These are phyloP conservation scores for Phytophthora crassamura DNA, from an alignment of 352 stramenopile species.

Conservation along the genomic window DNA sequence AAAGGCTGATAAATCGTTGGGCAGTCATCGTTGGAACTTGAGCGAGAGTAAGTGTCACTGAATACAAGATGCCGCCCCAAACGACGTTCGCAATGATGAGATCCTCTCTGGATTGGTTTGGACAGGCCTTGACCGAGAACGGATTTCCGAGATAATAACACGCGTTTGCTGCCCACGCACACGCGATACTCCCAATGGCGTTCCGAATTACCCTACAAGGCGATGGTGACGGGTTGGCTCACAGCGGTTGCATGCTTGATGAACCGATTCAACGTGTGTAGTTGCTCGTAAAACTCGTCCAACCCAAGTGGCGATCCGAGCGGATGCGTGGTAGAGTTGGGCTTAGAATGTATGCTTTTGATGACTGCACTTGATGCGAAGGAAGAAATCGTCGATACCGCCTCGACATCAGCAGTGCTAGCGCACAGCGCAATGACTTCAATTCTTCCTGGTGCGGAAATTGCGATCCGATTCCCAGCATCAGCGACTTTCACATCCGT, in stretches of 20 bases:
- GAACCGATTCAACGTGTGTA: conserved; percentile 36
- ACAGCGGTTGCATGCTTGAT: conserved; percentile 34
- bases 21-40: conserved; percentile 21
- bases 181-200: conserved; percentile 6
- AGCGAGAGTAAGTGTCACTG: conserved; percentile 15
- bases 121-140: conserved; percentile 3
- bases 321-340: background rate
- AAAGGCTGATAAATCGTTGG: conserved; percentile 13
- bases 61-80: conserved; percentile 29
- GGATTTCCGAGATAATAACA: conserved; percentile 34
- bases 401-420: background rate
- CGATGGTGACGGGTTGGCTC: conserved; percentile 29
- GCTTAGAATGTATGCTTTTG: background rate
- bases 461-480: background rate
- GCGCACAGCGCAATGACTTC: background rate
- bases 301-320: background rate
- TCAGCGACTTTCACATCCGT: background rate
- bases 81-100: conserved; percentile 27
- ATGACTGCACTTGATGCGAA: background rate
- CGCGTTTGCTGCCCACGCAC: conserved; percentile 18
- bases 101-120: conserved; percentile 12
- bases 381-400: background rate
- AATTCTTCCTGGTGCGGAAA: background rate
- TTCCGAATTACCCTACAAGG: conserved; percentile 6
- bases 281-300: conserved; percentile 17